Conservation (phyloP, 176 grass and related monocot species). For the Microstegium vimineum region DNA sequence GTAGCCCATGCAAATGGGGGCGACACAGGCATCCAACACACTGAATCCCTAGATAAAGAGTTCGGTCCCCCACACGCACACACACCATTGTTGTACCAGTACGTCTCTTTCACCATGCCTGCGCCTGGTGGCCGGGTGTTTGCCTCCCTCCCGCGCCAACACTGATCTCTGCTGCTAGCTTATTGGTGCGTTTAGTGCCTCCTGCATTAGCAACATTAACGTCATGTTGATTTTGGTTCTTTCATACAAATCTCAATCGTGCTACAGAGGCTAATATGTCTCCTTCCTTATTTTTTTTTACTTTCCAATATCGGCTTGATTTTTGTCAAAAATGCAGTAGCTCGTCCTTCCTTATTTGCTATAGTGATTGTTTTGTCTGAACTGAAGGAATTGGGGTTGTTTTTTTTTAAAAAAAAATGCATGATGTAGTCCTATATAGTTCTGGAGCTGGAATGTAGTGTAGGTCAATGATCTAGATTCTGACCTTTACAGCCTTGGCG, state of each 20-base stretch:
- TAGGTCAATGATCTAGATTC: constrained; percentile 29
- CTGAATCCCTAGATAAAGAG: not conserved
- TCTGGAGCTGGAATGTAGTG: not conserved
- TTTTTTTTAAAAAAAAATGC: not conserved
- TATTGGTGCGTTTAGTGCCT: not conserved
- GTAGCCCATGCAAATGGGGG: not conserved
- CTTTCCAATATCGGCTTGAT: not conserved
- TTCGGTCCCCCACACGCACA: not conserved
- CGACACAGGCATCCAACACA: constrained; percentile 17
- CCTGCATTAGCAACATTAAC: not conserved
- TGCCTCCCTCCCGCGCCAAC: constrained; percentile 17
- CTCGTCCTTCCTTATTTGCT: not conserved
- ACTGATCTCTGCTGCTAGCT: not conserved
- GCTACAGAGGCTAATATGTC: not conserved
- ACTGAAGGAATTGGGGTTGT: not conserved
- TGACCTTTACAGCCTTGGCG: constrained; percentile 38
- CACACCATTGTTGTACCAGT: not conserved
- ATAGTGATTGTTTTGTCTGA: not conserved
- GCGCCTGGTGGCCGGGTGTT: not conserved
- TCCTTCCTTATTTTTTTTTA: not conserved
- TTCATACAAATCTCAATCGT: not conserved
- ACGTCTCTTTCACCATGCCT: constrained; percentile 23
- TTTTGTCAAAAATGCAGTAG: not conserved
- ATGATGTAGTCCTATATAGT: not conserved
- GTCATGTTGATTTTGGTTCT: not conserved